Conservation (phyloP, 2,329 filamentous ascomycete genomes). For the Clarireedia hainanense region DNA sequence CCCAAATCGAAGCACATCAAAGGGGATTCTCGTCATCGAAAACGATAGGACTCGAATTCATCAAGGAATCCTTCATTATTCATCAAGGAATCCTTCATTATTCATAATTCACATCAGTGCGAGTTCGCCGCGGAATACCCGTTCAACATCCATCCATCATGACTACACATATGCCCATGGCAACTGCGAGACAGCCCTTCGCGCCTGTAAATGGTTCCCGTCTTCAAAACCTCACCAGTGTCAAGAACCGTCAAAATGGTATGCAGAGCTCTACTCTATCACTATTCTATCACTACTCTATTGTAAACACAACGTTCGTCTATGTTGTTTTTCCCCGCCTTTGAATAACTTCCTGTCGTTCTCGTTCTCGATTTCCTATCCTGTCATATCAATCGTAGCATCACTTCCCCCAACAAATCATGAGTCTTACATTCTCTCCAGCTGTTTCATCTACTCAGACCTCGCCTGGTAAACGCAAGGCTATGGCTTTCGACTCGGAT, state of each 20-base stretch:
- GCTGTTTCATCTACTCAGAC: conserved; percentile 9
- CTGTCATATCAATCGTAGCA: neutral
- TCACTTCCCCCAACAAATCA: conserved; percentile 4
- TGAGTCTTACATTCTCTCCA: conserved; percentile 19
- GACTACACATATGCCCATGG: conserved; percentile 23
- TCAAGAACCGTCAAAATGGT: conserved; percentile 75
- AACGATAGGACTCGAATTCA: too few species aligned
- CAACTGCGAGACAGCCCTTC: conserved; percentile 55
- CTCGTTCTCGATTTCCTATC: neutral
- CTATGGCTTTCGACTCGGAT: conserved; percentile 36
- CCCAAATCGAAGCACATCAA: too few species aligned
- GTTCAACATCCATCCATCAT: conserved; percentile 10
- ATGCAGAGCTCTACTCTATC: conserved; percentile 22
- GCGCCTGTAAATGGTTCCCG: conserved; percentile 62
- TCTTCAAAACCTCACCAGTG: conserved; percentile 62
- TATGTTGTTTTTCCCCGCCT: neutral
- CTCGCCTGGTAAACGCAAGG: conserved; percentile 48
- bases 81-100: neutral
- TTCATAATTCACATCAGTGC: neutral
- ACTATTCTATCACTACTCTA: neutral
- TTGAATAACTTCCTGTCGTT: neutral
- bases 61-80: too few species aligned
- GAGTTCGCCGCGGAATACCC: neutral
- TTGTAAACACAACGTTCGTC: too few species aligned
- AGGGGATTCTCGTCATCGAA: too few species aligned